Evolutionary conservation across 2,329 filamentous ascomycete genomes (phyloP), one percentile per base, ranked within the genome.

Genomic region (Claviceps monticola): DNA sequence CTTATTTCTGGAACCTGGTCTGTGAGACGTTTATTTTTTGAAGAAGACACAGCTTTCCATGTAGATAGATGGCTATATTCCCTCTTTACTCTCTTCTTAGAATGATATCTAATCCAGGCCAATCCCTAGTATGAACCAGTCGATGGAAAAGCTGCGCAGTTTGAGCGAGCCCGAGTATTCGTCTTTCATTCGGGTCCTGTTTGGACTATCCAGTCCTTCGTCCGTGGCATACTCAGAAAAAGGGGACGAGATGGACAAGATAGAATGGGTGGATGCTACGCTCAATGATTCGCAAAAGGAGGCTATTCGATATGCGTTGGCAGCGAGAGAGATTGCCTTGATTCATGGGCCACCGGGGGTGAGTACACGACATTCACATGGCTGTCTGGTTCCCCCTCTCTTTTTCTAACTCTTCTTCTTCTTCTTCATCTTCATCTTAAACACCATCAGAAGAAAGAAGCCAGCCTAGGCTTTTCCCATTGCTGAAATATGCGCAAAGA

Each of bases 301-400:
- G 52, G 82, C 82, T 16, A 80, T 86, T 53, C 69, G 80, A n/a
- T 98, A 97, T 62, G 89, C 91, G 0, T 71, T 98, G 51, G 84
- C 83, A 6, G 85, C 86, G 1, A 76, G 75, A 50, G 89, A 96
- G 61, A 78, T 97, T 29, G 87, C 88, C 2, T 73, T 96, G 54
- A 95, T 98, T 51, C 93, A 98, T 64, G 93, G 93, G 0, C 93
- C 93, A 0, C 93, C 93, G 1, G 93, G 93, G 1, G 79, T 80
- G 66, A 45, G 41, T 43, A 48, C 17, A 41, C 5, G n/a, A n/a
- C 26, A 29, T 29, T 29, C 26, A 29, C 26, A 19, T 38, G 5
- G 26, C 14, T 37, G 14, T 11, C 26, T 16, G 11, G 0, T 5
- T 29, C 23, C 43, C 5, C 16, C 45, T 36, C 36, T 26, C 26